Base-by-base conservation (phyloP, 202 grass and related monocot species). In the Digitaria exilis region DNA sequence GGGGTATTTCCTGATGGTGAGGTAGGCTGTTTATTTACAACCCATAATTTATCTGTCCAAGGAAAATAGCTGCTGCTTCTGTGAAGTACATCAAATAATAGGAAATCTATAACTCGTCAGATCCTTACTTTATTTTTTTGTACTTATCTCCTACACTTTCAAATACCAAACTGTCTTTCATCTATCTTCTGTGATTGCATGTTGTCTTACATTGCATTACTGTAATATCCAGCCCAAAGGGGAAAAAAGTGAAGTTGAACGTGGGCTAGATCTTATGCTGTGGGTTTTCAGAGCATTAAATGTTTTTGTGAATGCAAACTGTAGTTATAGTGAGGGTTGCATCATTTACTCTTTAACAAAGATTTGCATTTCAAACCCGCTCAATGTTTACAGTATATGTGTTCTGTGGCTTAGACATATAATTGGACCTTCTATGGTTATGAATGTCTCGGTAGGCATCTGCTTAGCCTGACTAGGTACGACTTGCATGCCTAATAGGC, bases 1-100 rank as follows among this genome's bases (percentile, higher is more conserved):
- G 93, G 96, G 17, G 78, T 90, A 69, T 98, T 98, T 94, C 96
- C 93, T 84, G 85, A 92, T 54, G 87, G 80, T 75, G 96, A 98
- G 93, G 93, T 98, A 87, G 44, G 31, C 1, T 28, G 45, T 73
- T 82, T 82, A 25, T 72, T 37, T 71, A 75, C 21, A 5, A 30
- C 30, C 1, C 16, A 17, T 11, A 41, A 62, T 44, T 54, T 22
- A 44, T 60, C 3, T 15, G 51, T 70, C 63, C 52, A 69, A 21
- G 43, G 79, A 37, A 69, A 13, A 73, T 78, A 42, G 13, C 12
- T 74, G 1, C 59, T 75, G 41, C 59, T 57, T 9, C 24, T 84
- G 24, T 50, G 57, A 75, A 75, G 60, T 75, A 70, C 4, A 56
- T 70, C 8, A 25, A 75, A 69, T 75, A 75, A 69, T 68, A 45